Percentiles rank a stretch among this genome's conserved stretches.
phyloP scores from a whole-genome alignment of 495 filamentous ascomycete genomes.

The Entonaema liquescens region DNA sequence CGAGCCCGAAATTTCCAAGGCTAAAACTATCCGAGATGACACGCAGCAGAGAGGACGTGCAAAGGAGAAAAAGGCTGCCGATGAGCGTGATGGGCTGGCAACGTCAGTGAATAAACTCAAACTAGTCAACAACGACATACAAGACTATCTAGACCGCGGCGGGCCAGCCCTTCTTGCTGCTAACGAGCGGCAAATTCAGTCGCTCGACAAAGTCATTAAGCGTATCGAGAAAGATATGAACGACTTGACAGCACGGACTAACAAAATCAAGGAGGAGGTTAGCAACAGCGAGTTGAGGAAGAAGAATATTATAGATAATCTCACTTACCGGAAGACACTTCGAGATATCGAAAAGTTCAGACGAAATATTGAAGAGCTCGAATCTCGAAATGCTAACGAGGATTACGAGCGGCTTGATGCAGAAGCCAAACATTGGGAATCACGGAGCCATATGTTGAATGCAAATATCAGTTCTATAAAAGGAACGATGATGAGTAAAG shows the following conservation, averaged over 20 bases:
- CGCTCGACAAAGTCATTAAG: slow-evolving; percentile 69
- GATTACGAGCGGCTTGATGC: slow-evolving; percentile 77
- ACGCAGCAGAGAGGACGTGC: slow-evolving; percentile 73
- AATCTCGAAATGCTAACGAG: slow-evolving; percentile 80
- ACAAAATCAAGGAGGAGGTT: slow-evolving; percentile 79
- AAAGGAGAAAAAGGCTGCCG: slow-evolving; percentile 76
- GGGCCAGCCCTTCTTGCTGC: slow-evolving; percentile 75
- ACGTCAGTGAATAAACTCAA: slow-evolving; percentile 80
- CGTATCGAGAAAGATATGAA: slow-evolving; percentile 72
- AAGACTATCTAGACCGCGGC: slow-evolving; percentile 78
- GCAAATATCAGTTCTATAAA: slow-evolving; percentile 63
- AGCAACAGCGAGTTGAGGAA: slow-evolving; percentile 80
- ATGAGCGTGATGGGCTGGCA: slow-evolving; percentile 73
- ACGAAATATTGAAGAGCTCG: slow-evolving; percentile 76
- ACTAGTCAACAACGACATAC: slow-evolving; percentile 77
- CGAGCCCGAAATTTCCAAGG: slow-evolving; percentile 75
- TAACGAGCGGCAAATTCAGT: slow-evolving; percentile 73
- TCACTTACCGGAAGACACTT: slow-evolving; percentile 79
- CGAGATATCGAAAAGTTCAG: slow-evolving; percentile 71
- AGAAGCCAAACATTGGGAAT: slow-evolving; percentile 70
- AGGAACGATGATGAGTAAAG: slow-evolving; percentile 81
- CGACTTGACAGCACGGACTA: slow-evolving; percentile 71
- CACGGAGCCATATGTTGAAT: slow-evolving; percentile 65
- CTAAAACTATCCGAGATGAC: slow-evolving; percentile 77
- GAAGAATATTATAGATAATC: slow-evolving; percentile 84